Evolutionary conservation across 257 asterid genomes (phyloP), one percentile per base, ranked within the genome.

Genomic region (Misopates orontium): DNA sequence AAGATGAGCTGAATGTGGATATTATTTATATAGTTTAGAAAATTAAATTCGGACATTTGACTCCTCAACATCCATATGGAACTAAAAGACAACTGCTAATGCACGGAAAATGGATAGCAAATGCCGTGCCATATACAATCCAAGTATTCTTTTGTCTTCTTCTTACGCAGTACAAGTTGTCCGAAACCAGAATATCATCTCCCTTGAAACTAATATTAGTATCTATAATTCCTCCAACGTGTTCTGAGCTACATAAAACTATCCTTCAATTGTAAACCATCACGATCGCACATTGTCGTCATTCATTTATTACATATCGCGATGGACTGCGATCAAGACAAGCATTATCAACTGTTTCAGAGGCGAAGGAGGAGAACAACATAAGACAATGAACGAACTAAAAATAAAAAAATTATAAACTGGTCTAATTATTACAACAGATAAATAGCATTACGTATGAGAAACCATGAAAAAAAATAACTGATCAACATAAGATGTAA

Each of bases 241-340:
- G 51, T n/a, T 45, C 51, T 16, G 51, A 45, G 19, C 4, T 14
- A 13, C 51, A 45, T 45, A 45, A 28, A 13, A 4, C 51, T 45
- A 16, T 42, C 68, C 10, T 51, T 23, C 66, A 44, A 70, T 70
- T 21, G 44, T 68, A 56, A 64, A 52, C 44, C 69, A 49, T 23
- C 36, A n/a, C 51, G 40, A 42, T 49, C 36, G 62, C 48, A 58
- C 36, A 51, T 48, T 32, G n/a, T 44, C 32, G 52, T 56, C 44
- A 59, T 61, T 57, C 60, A 51, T 25, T 50, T 13, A 14, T 28
- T 28, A 28, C 3, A 7, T 28, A 28, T 3, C 36, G 7, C 4
- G 36, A 45, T 13, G n/a, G n/a, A n/a, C n/a, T n/a, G n/a, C 18
- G 8, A 45, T 2, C 20, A 45, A 16, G 4, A 3, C 8, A 2